These are phyloP conservation scores for Pythium phragmitis DNA, from an alignment of 352 stramenopile species.

Conservation along the genomic window DNA sequence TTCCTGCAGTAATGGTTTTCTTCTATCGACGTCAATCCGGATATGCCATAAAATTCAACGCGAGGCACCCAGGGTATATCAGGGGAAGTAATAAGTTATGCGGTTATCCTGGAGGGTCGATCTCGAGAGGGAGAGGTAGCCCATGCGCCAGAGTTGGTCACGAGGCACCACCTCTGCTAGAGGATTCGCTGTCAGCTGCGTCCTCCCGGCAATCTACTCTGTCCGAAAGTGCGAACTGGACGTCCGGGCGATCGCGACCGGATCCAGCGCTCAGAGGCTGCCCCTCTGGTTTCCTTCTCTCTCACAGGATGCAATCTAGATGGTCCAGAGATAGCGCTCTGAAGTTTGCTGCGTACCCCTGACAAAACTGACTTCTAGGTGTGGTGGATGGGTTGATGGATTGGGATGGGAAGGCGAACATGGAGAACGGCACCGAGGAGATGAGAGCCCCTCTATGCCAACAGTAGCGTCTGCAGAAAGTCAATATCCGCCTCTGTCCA, in stretches of 20 bases:
- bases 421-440: neutral
- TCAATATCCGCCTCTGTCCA: conserved; percentile 84
- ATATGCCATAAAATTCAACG: no score
- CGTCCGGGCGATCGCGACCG: neutral
- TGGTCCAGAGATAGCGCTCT: neutral
- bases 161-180: neutral
- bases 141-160: neutral
- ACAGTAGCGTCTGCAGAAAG: conserved; percentile 71
- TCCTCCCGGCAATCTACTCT: neutral
- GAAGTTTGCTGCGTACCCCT: neutral
- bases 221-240: neutral
- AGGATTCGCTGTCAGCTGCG: neutral
- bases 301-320: neutral
- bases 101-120: neutral
- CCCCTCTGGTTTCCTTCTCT: neutral
- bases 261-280: neutral
- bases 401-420: neutral
- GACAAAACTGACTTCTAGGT: conserved; percentile 4
- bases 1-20: neutral
- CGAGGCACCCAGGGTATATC: neutral
- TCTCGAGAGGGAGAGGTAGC: neutral
- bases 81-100: neutral
- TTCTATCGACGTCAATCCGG: no score
- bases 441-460: conserved; percentile 35
- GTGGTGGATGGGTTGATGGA: neutral